Percentiles rank a stretch among this genome's conserved stretches.
Evolutionary conservation across 1,284 basidiomycete species (phyloP).

Genomic region (Heterobasidion occidentale): DNA sequence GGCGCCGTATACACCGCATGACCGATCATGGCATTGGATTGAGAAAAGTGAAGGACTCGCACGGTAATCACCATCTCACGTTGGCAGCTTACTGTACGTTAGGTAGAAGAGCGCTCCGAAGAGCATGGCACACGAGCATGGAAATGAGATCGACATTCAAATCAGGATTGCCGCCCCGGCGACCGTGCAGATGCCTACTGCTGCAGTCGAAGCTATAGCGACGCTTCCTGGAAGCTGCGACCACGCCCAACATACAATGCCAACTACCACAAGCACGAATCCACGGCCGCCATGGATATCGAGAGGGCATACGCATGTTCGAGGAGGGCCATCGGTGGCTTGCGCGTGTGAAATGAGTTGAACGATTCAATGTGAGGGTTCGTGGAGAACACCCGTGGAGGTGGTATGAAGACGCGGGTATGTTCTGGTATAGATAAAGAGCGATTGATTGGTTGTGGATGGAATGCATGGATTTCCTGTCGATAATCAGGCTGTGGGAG

Average conservation of each 20-base stretch:
- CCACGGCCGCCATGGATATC: slow-evolving; percentile 39
- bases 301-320: slow-evolving; percentile 41
- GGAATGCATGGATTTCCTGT: not conserved
- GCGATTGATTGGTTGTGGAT: not conserved
- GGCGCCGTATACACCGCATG: too few relatives aligned
- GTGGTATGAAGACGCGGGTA: not conserved
- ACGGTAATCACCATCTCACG: too few relatives aligned
- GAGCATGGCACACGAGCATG: too few relatives aligned
- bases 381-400: slow-evolving; percentile 19
- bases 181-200: slow-evolving; percentile 25
- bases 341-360: slow-evolving; percentile 27
- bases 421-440: not conserved
- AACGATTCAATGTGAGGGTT: slow-evolving; percentile 33
- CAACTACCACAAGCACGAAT: slow-evolving; percentile 40
- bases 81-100: too few relatives aligned
- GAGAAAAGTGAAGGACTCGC: too few relatives aligned
- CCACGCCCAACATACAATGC: slow-evolving; percentile 47
- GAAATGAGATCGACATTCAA: not conserved
- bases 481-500: too few relatives aligned
- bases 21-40: too few relatives aligned
- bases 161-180: not conserved
- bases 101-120: too few relatives aligned
- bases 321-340: slow-evolving; percentile 36
- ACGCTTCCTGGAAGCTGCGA: slow-evolving; percentile 32
- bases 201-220: slow-evolving; percentile 32